These are phyloP conservation scores for Rhodotorula babjevae DNA, from an alignment of 768 basidiomycete species.

Conservation along the genomic window DNA sequence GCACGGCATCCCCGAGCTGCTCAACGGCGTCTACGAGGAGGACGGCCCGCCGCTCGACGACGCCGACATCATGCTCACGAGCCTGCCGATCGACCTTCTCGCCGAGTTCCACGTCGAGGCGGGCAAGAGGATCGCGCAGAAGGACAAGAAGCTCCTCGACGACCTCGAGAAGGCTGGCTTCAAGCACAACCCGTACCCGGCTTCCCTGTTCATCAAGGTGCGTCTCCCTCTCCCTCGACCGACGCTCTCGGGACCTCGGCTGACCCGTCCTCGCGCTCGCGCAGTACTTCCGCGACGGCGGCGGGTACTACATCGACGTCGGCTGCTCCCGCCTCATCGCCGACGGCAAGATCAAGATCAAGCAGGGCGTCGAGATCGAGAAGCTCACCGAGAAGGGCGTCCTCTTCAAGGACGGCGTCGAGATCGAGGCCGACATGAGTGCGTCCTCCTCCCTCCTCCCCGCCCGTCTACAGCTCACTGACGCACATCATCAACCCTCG, in stretches of 20 bases:
- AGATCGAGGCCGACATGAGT: slow-evolving; percentile 56
- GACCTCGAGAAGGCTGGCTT: slow-evolving; percentile 51
- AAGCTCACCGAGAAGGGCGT: slow-evolving; percentile 52
- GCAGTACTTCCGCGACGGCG: slow-evolving; percentile 20
- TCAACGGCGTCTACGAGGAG: slow-evolving; percentile 51
- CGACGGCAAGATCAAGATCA: slow-evolving; percentile 67
- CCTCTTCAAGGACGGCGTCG: slow-evolving; percentile 48
- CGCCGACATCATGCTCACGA: slow-evolving; percentile 55
- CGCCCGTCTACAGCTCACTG: neutral
- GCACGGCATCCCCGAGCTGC: slow-evolving; percentile 38
- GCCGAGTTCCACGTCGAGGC: slow-evolving; percentile 37
- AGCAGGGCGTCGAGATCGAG: slow-evolving; percentile 57
- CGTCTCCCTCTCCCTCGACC: neutral
- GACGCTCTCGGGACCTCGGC: neutral
- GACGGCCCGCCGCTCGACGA: slow-evolving; percentile 54
- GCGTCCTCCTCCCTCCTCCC: slow-evolving; percentile 40
- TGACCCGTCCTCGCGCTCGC: neutral
- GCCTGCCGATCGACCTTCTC: slow-evolving; percentile 50
- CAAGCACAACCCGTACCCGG: slow-evolving; percentile 36
- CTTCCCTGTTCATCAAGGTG: slow-evolving; percentile 39
- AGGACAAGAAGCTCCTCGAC: slow-evolving; percentile 51
- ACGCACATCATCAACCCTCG: neutral
- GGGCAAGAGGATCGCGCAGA: slow-evolving; percentile 54
- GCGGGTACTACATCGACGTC: slow-evolving; percentile 44
- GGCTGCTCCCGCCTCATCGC: slow-evolving; percentile 54